These are phyloP conservation scores for Xylariaceae sp. DNA, from an alignment of 2,329 filamentous ascomycete species.

Conservation along the genomic window DNA sequence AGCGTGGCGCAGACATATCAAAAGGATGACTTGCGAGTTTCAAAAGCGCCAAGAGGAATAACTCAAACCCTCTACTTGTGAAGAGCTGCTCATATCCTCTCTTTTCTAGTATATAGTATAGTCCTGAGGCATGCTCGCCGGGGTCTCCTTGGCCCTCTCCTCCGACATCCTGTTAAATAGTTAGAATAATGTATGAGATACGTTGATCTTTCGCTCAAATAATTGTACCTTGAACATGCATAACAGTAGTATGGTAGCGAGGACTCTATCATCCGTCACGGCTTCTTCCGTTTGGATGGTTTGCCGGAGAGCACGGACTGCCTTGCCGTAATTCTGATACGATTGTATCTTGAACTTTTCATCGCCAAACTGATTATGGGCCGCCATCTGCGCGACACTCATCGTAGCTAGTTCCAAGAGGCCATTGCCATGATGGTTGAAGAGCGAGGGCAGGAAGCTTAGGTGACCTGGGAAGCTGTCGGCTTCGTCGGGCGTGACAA, in stretches of 20 bases:
- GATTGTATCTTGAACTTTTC: constrained; percentile 13
- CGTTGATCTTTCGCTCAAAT: too few species aligned
- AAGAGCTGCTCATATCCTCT: constrained; percentile 16
- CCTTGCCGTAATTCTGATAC: constrained; percentile 16
- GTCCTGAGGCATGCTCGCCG: constrained; percentile 13
- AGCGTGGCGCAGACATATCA: neutral
- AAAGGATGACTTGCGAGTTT: constrained; percentile 12
- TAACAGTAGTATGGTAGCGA: constrained; percentile 15
- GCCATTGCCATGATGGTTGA: constrained; percentile 10
- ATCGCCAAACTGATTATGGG: constrained; percentile 17
- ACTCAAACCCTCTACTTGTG: constrained; percentile 14
- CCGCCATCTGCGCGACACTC: constrained; percentile 17
- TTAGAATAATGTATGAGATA: too few species aligned
- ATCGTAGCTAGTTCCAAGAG: constrained; percentile 14
- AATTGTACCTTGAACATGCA: constrained; percentile 18
- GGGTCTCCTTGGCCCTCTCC: constrained; percentile 15
- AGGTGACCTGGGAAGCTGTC: constrained; percentile 14
- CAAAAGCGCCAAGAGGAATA: constrained; percentile 14
- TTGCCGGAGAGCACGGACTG: constrained; percentile 9
- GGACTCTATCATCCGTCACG: constrained; percentile 13
- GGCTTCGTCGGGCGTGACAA: constrained; percentile 15
- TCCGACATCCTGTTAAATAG: constrained; percentile 12
- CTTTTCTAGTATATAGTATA: constrained; percentile 18
- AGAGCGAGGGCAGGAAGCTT: constrained; percentile 16
- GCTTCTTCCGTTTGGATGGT: constrained; percentile 13